These are phyloP conservation scores for Fusarium sp. DNA, from an alignment of 2,329 filamentous ascomycete genomes.

Conservation along the genomic window DNA sequence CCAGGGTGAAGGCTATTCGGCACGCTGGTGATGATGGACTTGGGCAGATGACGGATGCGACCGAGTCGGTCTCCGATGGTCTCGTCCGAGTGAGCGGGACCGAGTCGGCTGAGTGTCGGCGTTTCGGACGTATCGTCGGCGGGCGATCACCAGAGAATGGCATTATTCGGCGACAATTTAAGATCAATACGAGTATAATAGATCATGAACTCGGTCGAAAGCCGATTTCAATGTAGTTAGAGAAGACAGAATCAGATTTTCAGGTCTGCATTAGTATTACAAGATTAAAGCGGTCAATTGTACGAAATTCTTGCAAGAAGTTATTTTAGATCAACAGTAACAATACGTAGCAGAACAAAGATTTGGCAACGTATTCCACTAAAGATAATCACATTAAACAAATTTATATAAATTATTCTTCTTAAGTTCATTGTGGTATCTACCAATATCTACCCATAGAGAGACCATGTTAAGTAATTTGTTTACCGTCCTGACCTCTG, in stretches of 20 bases:
- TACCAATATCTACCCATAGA: fast-evolving
- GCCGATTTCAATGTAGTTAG: fast-evolving
- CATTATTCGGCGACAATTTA: background rate
- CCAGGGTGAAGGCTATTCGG: background rate
- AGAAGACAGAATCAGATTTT: too few species aligned
- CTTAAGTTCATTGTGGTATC: fast-evolving
- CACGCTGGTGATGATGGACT: background rate
- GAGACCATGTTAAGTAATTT: background rate
- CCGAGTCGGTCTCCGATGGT: constrained; percentile 13
- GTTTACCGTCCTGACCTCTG: too few species aligned
- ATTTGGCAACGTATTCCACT: too few species aligned
- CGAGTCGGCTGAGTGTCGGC: background rate
- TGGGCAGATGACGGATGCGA: background rate
- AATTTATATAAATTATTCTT: too few species aligned
- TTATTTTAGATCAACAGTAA: too few species aligned
- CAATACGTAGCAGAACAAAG: too few species aligned
- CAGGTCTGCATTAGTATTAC: too few species aligned
- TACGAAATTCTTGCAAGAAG: too few species aligned
- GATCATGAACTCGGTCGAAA: too few species aligned
- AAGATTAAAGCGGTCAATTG: too few species aligned
- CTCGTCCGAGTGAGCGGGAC: constrained; percentile 25
- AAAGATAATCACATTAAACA: too few species aligned
- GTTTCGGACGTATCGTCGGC: constrained; percentile 1
- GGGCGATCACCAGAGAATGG: background rate
- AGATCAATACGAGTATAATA: too few species aligned